These are phyloP conservation scores for Ceratobasidium sp. DNA, from an alignment of 1,284 basidiomycete genomes.

Conservation along the genomic window DNA sequence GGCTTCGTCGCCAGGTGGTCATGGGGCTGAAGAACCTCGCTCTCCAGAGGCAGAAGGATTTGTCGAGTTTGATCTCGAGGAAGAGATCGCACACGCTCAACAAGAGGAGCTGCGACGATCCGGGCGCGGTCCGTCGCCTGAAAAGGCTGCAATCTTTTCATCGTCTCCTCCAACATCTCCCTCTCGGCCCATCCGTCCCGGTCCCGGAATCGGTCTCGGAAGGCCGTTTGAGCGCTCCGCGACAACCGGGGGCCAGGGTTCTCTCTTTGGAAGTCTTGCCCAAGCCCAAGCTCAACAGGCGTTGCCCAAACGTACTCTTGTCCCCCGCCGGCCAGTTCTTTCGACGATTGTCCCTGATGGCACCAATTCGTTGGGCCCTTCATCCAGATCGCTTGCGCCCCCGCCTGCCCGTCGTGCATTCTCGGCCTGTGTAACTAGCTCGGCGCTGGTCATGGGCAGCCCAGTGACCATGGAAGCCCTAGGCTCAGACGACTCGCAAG, in stretches of 20 bases:
- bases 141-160: conserved; percentile 50
- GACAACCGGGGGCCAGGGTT: conserved; percentile 49
- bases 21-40: conserved; percentile 64
- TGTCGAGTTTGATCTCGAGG: conserved; percentile 29
- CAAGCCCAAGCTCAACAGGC: background rate
- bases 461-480: conserved; percentile 5
- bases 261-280: conserved; percentile 50
- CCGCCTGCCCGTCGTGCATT: conserved; percentile 72
- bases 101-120: conserved; percentile 32
- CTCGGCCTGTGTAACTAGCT: conserved; percentile 56
- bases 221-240: conserved; percentile 61
- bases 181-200: conserved; percentile 56
- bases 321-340: conserved; percentile 64
- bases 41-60: conserved; percentile 63
- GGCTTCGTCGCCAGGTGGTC: conserved; percentile 52
- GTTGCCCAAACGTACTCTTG: conserved; percentile 58
- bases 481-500: conserved; percentile 1
- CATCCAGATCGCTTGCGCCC: conserved; percentile 46
- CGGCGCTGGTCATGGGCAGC: conserved; percentile 28
- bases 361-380: conserved; percentile 47
- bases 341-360: conserved; percentile 61
- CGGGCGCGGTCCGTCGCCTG: conserved; percentile 23
- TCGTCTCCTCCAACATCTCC: conserved; percentile 70
- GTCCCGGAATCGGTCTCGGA: conserved; percentile 14
- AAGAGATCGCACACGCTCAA: conserved; percentile 35